phyloP scores from a whole-genome alignment of 768 basidiomycete species.

The Trametes punicea region DNA sequence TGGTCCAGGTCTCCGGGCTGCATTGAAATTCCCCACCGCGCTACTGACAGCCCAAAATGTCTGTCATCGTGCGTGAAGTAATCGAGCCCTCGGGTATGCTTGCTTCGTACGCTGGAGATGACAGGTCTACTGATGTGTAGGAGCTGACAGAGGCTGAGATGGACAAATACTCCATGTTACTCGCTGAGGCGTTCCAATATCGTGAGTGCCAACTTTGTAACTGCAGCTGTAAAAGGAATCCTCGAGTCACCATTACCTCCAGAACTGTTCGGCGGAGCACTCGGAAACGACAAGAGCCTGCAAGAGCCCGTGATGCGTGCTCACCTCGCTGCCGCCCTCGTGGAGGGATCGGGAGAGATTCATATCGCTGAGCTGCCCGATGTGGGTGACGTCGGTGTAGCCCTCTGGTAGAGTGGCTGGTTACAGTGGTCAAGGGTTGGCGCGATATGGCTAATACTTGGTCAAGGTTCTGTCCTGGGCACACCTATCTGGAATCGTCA shows the following conservation, averaged over 20 bases:
- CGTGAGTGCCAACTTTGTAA: no score
- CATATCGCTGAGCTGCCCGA: slow-evolving; percentile 9
- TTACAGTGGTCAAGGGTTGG: no score
- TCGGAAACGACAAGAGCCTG: slow-evolving; percentile 1
- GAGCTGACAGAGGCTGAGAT: neutral
- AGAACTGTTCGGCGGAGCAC: slow-evolving; percentile 6
- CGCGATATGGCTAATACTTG: neutral
- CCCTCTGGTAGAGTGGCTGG: neutral
- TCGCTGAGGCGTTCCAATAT: slow-evolving; percentile 8
- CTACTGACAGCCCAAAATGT: neutral
- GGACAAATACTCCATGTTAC: neutral
- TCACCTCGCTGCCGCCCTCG: slow-evolving; percentile 3
- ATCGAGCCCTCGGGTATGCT: neutral
- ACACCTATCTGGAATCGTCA: slow-evolving; percentile 9
- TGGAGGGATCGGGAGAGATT: slow-evolving; percentile 4
- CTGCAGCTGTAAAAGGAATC: neutral
- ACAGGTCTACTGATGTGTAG: neutral
- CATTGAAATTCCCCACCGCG: neutral
- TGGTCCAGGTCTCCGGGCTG: neutral
- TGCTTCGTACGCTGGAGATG: no score
- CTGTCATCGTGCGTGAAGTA: slow-evolving; percentile 2
- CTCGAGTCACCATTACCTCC: neutral
- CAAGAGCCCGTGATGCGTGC: slow-evolving; percentile 6
- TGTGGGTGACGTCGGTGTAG: slow-evolving; percentile 4
- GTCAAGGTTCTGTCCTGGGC: slow-evolving; percentile 15